Evolutionary conservation across 768 basidiomycete species (phyloP).

Genomic region (Boletus reticuloceps): DNA sequence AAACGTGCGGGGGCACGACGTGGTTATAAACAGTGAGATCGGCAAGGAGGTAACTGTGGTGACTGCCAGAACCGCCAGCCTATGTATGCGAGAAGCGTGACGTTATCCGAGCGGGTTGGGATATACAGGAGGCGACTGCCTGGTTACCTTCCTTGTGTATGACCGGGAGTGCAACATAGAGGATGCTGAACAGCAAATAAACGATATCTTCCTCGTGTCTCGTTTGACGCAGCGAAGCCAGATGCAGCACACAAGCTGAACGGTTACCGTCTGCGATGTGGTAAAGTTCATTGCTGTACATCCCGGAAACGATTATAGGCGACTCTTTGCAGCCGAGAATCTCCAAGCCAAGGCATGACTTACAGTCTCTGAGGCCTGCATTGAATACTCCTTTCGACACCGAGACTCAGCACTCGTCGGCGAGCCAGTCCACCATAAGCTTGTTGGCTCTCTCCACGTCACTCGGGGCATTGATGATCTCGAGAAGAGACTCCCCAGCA

Average conservation of each 20-base stretch:
- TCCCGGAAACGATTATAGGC: too few relatives aligned
- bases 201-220: constrained; percentile 12
- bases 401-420: too few relatives aligned
- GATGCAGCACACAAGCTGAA: not conserved
- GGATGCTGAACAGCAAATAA: not conserved
- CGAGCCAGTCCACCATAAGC: too few relatives aligned
- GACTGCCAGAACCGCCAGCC: not conserved
- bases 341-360: too few relatives aligned
- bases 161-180: not conserved
- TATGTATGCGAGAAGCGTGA: not conserved
- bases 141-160: not conserved
- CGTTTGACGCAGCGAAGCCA: constrained; percentile 10
- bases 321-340: too few relatives aligned
- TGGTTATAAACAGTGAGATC: not conserved
- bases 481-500: too few relatives aligned
- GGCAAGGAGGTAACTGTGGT: constrained; percentile 4
- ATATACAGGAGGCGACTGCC: not conserved
- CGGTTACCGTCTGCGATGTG: not conserved
- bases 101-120: not conserved
- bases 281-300: not conserved
- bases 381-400: too few relatives aligned
- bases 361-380: too few relatives aligned
- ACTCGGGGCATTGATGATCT: too few relatives aligned
- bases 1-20: not conserved
- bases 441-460: too few relatives aligned